Percentiles rank a stretch among this genome's conserved stretches.
Conservation (phyloP, 192 early-diverging fungal species). For the Coemansia sp. region DNA sequence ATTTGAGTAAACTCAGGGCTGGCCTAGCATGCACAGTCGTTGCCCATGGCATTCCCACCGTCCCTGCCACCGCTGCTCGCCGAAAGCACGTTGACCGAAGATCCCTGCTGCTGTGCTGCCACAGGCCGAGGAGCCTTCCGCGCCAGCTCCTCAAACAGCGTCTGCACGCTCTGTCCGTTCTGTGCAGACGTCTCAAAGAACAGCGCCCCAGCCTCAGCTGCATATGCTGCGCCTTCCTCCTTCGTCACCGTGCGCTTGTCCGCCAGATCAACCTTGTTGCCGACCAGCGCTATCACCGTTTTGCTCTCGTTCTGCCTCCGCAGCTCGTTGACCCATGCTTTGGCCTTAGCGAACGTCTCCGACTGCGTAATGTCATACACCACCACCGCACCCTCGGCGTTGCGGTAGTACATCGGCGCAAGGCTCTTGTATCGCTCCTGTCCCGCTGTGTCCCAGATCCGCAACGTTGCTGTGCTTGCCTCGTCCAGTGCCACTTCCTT, state of each 20-base stretch:
- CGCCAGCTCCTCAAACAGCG: constrained; percentile 88
- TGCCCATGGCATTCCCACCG: constrained; percentile 5
- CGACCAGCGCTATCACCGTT: constrained; percentile 92
- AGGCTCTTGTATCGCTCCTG: constrained; percentile 98
- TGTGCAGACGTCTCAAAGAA: constrained; percentile 91
- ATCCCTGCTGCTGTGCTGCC: constrained; percentile 15
- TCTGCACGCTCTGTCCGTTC: constrained; percentile 74
- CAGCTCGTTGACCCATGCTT: constrained; percentile 94
- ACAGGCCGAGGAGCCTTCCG: constrained; percentile 53
- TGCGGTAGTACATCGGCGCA: constrained; percentile 96
- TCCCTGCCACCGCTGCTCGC: constrained; percentile 13
- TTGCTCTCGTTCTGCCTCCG: constrained; percentile 87
- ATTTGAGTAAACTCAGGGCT: not conserved
- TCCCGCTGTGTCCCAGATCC: constrained; percentile 91
- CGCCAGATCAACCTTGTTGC: constrained; percentile 93
- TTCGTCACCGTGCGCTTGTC: constrained; percentile 66
- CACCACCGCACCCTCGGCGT: constrained; percentile 93
- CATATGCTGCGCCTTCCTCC: constrained; percentile 77
- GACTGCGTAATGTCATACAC: constrained; percentile 92
- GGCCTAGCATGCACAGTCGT: constrained; percentile 50
- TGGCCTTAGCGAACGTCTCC: constrained; percentile 86
- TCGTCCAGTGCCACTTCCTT: constrained; percentile 88
- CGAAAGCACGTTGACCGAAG: constrained; percentile 33
- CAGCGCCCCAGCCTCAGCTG: constrained; percentile 71
- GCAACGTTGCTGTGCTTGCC: constrained; percentile 70